Conservation (phyloP, 1,284 basidiomycete species). For the Athelia sp. region DNA sequence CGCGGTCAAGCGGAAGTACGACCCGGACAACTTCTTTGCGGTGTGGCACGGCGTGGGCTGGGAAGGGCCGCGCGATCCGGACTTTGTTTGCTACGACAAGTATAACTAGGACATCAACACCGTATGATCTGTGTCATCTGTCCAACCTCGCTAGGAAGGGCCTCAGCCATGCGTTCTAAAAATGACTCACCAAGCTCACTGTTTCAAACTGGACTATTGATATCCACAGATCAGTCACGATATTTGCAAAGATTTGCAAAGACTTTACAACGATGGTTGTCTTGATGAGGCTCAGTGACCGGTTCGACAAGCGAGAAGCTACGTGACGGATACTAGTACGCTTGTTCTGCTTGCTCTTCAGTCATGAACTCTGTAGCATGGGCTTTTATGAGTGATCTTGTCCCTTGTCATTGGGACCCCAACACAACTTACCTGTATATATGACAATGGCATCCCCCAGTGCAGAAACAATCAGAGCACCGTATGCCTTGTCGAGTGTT, state of each 20-base stretch:
- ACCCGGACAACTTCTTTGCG: no score
- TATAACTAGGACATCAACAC: constrained; percentile 16
- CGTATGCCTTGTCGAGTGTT: constrained; percentile 11
- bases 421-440: constrained; percentile 11
- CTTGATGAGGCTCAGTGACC: not conserved
- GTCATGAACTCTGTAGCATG: constrained; percentile 4
- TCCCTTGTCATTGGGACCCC: no score
- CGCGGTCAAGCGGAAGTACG: no score
- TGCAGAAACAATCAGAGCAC: constrained; percentile 16
- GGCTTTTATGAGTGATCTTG: no score
- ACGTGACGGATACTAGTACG: not conserved
- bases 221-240: not conserved
- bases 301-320: not conserved
- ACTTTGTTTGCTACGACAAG: no score
- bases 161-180: not conserved
- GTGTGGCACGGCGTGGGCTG: no score
- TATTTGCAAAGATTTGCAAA: not conserved
- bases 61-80: no score
- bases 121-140: constrained; percentile 18
- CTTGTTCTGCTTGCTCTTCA: not conserved
- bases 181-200: not conserved
- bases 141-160: constrained; percentile 15
- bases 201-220: not conserved
- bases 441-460: constrained; percentile 17
- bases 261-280: constrained; percentile 2